These are phyloP conservation scores for Aquilaria agallochum DNA, from an alignment of 441 rosid species.

Conservation along the genomic window DNA sequence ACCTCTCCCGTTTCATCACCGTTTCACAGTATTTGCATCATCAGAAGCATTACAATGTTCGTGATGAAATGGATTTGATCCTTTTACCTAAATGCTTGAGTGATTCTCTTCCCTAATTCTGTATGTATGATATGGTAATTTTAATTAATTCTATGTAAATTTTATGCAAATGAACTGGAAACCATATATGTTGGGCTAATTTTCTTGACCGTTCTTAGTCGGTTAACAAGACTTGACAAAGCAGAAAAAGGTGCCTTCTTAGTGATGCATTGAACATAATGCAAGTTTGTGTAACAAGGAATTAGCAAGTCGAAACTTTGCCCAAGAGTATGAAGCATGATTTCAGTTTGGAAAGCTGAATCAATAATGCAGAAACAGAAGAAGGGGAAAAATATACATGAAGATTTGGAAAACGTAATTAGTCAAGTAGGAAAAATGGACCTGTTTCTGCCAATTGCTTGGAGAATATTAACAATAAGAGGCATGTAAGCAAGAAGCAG, in stretches of 20 bases:
- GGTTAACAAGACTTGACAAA: too few species aligned
- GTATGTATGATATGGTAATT: slow-evolving; percentile 21
- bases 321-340: slow-evolving; percentile 24
- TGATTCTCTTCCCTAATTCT: slow-evolving; percentile 21
- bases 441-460: slow-evolving; percentile 24
- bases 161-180: too few species aligned
- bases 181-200: too few species aligned
- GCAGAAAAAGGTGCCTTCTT: slow-evolving; percentile 28
- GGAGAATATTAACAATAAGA: slow-evolving; percentile 19
- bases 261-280: slow-evolving; percentile 24
- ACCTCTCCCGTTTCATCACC: too few species aligned
- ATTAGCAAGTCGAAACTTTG: slow-evolving; percentile 24
- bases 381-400: too few species aligned
- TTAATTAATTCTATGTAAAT: too few species aligned
- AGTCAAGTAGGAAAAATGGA: slow-evolving; percentile 19
- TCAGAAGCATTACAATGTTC: too few species aligned
- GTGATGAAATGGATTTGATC: slow-evolving; percentile 9
- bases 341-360: slow-evolving; percentile 13
- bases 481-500: slow-evolving; percentile 15
- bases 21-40: too few species aligned
- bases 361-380: too few species aligned
- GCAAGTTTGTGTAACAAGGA: slow-evolving; percentile 27
- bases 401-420: too few species aligned
- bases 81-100: slow-evolving; percentile 7
- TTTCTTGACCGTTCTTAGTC: too few species aligned